Evolutionary conservation across 768 basidiomycete genomes (phyloP).

Genomic region (Gloeopeniophorella convolvens): DNA sequence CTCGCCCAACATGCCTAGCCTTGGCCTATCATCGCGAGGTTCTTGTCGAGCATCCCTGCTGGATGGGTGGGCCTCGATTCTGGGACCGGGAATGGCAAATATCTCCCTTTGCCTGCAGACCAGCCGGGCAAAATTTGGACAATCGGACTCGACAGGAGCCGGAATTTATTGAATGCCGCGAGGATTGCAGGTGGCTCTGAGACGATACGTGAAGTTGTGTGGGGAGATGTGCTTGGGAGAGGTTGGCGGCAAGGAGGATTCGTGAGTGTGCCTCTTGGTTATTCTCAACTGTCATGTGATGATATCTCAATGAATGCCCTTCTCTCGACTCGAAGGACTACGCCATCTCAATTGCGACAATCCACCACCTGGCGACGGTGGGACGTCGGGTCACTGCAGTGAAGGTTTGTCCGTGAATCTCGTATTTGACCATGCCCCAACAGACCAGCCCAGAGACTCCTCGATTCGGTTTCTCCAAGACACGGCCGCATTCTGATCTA

Average conservation of each 20-base stretch:
- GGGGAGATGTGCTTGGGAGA: slow-evolving; percentile 67
- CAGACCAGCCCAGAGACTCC: slow-evolving; percentile 42
- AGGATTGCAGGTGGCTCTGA: slow-evolving; percentile 46
- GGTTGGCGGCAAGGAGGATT: slow-evolving; percentile 77
- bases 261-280: slow-evolving; percentile 44
- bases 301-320: neutral
- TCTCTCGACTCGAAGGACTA: slow-evolving; percentile 61
- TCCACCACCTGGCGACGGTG: slow-evolving; percentile 87
- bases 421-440: neutral
- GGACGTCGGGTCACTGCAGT: slow-evolving; percentile 67
- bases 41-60: slow-evolving; percentile 61
- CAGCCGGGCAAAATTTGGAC: slow-evolving; percentile 59
- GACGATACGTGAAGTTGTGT: slow-evolving; percentile 61
- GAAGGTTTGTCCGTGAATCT: slow-evolving; percentile 41
- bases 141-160: slow-evolving; percentile 79
- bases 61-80: slow-evolving; percentile 90
- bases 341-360: slow-evolving; percentile 94
- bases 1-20: slow-evolving; percentile 42
- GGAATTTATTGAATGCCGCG: slow-evolving; percentile 73
- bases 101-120: slow-evolving; percentile 69
- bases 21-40: slow-evolving; percentile 81
- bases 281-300: no score
- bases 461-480: slow-evolving; percentile 54
- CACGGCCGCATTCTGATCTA: slow-evolving; percentile 85
- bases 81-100: slow-evolving; percentile 97